Percentiles rank a stretch among this genome's conserved stretches.
Evolutionary conservation across 2,329 filamentous ascomycete species (phyloP).

Genomic region (Mycocentrospora acerina): DNA sequence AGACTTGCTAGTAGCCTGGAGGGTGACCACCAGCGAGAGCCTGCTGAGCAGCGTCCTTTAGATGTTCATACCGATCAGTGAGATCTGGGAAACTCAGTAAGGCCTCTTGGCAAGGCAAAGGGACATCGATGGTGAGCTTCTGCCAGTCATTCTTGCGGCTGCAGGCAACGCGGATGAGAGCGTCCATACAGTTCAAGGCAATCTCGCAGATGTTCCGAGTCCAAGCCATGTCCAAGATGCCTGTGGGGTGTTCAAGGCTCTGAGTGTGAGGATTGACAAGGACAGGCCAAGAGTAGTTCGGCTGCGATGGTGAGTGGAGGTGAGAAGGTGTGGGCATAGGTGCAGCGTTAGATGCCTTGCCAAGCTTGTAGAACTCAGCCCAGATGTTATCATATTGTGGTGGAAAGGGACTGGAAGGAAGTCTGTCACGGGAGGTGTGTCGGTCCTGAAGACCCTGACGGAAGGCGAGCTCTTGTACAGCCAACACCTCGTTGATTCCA

Average conservation of each 20-base stretch:
- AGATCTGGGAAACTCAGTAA: constrained; percentile 22
- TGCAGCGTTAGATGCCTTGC: constrained; percentile 12
- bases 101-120: constrained; percentile 17
- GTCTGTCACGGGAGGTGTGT: constrained; percentile 3
- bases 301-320: constrained; percentile 4
- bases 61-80: constrained; percentile 14
- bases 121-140: constrained; percentile 22
- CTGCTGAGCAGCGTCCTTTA: constrained; percentile 20
- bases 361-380: constrained; percentile 20
- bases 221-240: constrained; percentile 19
- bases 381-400: constrained; percentile 18
- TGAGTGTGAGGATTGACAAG: constrained; percentile 31
- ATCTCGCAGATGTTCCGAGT: constrained; percentile 14
- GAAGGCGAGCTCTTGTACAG: constrained; percentile 28
- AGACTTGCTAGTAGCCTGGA: constrained; percentile 12
- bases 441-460: constrained; percentile 23
- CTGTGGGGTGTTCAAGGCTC: constrained; percentile 22
- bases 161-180: constrained; percentile 15
- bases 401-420: constrained; percentile 21
- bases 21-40: constrained; percentile 19
- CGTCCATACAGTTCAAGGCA: constrained; percentile 23
- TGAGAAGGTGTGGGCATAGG: constrained; percentile 4
- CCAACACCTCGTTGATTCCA: constrained; percentile 18
- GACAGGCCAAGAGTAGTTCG: constrained; percentile 24
- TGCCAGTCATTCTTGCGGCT: constrained; percentile 20